These are phyloP conservation scores for Phoenix dactylifera DNA, from an alignment of 176 grass and related monocot species.

Conservation along the genomic window DNA sequence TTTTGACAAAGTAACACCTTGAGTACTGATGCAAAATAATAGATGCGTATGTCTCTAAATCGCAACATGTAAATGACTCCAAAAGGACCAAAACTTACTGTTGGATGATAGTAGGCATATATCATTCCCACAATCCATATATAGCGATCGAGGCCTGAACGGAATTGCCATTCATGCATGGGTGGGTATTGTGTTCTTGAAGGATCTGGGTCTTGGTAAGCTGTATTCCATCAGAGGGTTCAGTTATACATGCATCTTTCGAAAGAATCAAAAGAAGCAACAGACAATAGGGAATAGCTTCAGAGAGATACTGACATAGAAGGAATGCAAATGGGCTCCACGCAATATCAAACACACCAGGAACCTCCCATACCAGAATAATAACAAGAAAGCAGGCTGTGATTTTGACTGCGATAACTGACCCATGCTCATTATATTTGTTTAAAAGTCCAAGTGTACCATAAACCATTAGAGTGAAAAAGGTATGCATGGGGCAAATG, in stretches of 20 bases:
- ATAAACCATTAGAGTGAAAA: slow-evolving; percentile 24
- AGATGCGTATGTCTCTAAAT: too few species aligned
- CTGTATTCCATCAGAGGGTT: slow-evolving; percentile 6
- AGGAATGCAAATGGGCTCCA: slow-evolving; percentile 26
- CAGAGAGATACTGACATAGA: slow-evolving; percentile 10
- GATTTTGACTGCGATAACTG: slow-evolving; percentile 23
- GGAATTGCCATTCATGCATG: slow-evolving; percentile 25
- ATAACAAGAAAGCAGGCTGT: slow-evolving; percentile 15
- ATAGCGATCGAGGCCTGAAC: slow-evolving; percentile 22
- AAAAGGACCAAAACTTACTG: neutral
- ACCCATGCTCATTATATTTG: slow-evolving; percentile 17
- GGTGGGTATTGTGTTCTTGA: slow-evolving; percentile 6
- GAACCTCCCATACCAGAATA: slow-evolving; percentile 18
- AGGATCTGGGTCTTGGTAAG: slow-evolving; percentile 18
- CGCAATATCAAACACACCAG: slow-evolving; percentile 12
- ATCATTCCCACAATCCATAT: slow-evolving; percentile 29
- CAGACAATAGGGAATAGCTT: neutral
- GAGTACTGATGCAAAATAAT: too few species aligned
- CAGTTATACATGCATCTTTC: neutral
- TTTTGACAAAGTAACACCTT: too few species aligned
- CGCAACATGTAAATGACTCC: too few species aligned
- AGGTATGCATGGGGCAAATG: slow-evolving; percentile 29
- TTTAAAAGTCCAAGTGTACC: slow-evolving; percentile 12
- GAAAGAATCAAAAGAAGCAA: neutral
- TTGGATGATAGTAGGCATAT: slow-evolving; percentile 22